Base-by-base conservation (phyloP, 1,139 yeast genomes). In the Magnusiomyces sp. region DNA sequence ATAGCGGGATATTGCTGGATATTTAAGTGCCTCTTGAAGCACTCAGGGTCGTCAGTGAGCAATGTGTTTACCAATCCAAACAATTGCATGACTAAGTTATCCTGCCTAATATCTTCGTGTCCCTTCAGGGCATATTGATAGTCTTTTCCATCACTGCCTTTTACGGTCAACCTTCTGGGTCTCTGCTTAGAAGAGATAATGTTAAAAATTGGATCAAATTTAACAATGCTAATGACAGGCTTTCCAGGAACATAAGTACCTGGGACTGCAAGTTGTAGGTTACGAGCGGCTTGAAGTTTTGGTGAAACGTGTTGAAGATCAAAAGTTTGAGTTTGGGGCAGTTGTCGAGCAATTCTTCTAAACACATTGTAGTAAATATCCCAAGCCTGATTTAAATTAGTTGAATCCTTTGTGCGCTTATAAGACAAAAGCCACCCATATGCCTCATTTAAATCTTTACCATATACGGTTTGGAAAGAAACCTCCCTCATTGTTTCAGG, bases 61-160 rank as follows among this genome's bases (percentile, higher is more conserved):
- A 94, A 72, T 0, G 97, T 90, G 62, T 94, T 94, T 2, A 92
- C 97, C 62, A 94, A 73, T 0, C 97, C 97, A 68, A 94, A 92
- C 59, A 94, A 72, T 66, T 94, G 99, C 98, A 94, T 94, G 32
- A 92, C 99, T 65, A 94, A 75, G 62, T 89, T 88, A 70, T 94
- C 99, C 66, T 94, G 99, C 62, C 99, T 79, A 53, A 92, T 88
- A 74, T 94, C 99, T 68, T 94, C 99, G 63, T 94, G 98, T 1
- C 97, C 98, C 69, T 94, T 94, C 62, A 94, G 72, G 1, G 73
- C 69, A 67, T 81, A 94, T 58, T 77, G 83, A 62, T 94, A 88
- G 40, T 83, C 88, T 60, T 85, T 86, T 54, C 98, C 98, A 64
- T 94, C 97, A 61, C 87, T 84, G 16, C 97, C 98, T 56, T 75